Base-by-base conservation (phyloP, 1,284 basidiomycete genomes). In the Ganoderma resinaceum region DNA sequence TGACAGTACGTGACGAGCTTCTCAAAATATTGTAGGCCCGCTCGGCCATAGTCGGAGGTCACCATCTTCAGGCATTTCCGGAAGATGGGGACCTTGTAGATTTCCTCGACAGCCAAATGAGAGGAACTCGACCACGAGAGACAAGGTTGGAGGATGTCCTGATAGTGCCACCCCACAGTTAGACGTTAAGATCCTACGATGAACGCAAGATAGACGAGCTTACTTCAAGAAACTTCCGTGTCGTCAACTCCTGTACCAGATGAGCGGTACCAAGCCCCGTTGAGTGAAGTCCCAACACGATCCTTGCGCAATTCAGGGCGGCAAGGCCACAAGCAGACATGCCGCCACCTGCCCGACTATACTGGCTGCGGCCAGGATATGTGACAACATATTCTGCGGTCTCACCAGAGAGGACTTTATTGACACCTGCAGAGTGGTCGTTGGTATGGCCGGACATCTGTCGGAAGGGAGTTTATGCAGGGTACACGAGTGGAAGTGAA, bases 251-350 rank as follows among this genome's bases (percentile, higher is more conserved):
- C 26, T 61, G 60, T 11, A 71, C 60, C 0, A 73, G 59, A 7
- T 68, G 60, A 1, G 33, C 29, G 16, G 43, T 65, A 7, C 61
- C 68, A 14, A 73, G 33, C 0, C 72, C 72, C 0, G 65, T 37
- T 5, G 66, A 65, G 29, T 73, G 67, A 18, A 71, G 43, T 1
- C 70, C 70, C 16, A 89, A 82, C 33, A 84, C 78, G 12, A 87
- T 73, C 62, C 87, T 79, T 4, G 86, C 86, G 70, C 88, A 89
- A 75, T 91, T 91, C 73, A 91, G 76, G 3, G 87, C 84, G 7
- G 88, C 89, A 31, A 91, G 80, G 23, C 89, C 90, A 71, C 89
- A 91, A 7, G 89, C 84, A 42, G 89, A 86, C 1, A 69, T 70
- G 2, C 76, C 75, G 16, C 70, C 72, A 23, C 70, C 72, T 6